These are phyloP conservation scores for Fusarium secorum DNA, from an alignment of 2,329 filamentous ascomycete species.

Conservation along the genomic window DNA sequence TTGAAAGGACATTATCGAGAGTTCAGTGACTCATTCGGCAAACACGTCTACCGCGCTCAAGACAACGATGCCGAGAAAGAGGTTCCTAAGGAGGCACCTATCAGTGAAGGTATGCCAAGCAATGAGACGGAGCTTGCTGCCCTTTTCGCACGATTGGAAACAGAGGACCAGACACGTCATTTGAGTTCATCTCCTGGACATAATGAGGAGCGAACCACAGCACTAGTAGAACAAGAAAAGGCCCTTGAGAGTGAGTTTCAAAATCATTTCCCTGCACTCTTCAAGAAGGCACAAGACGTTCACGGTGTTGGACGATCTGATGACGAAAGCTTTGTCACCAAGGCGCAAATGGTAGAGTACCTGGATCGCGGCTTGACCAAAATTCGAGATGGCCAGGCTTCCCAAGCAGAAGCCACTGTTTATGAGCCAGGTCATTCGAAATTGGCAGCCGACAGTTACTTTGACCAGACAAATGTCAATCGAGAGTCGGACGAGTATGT, in stretches of 20 bases:
- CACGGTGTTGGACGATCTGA: conserved; percentile 45
- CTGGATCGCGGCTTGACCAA: conserved; percentile 57
- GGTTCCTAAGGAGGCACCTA: conserved; percentile 9
- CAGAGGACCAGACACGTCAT: conserved; percentile 51
- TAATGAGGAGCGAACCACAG: conserved; percentile 51
- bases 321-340: conserved; percentile 51
- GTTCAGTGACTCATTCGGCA: conserved; percentile 61
- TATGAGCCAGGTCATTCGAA: conserved; percentile 45
- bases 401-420: conserved; percentile 22
- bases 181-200: conserved; percentile 50
- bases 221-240: conserved; percentile 55
- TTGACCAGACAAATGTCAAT: conserved; percentile 38
- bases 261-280: conserved; percentile 54
- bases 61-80: conserved; percentile 52
- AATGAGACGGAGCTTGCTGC: conserved; percentile 53
- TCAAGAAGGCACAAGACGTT: conserved; percentile 53
- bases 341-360: conserved; percentile 58
- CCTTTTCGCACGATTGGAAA: conserved; percentile 55
- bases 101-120: conserved; percentile 33
- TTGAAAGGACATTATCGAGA: conserved; percentile 65
- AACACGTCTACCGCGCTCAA: conserved; percentile 56
- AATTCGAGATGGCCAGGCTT: conserved; percentile 47
- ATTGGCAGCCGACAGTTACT: conserved; percentile 42
- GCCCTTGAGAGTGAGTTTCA: conserved; percentile 60
- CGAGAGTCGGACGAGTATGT: conserved; percentile 48